Evolutionary conservation across 176 grass and related monocot species (phyloP), one percentile per base, ranked within the genome.

Genomic region (Poa pratensis): DNA sequence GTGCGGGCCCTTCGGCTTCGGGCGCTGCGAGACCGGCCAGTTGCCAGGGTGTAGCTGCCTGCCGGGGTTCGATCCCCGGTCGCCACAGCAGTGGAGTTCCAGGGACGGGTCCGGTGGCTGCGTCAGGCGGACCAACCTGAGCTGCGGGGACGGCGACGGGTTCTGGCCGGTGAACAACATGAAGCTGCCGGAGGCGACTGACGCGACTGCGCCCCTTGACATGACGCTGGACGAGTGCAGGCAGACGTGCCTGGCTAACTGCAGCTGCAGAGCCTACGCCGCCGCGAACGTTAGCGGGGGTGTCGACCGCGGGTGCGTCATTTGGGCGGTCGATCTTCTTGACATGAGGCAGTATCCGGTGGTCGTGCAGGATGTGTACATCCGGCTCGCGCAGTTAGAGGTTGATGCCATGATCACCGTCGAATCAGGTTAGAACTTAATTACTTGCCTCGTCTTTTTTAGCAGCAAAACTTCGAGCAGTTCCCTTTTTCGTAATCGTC

Each of bases 251-350:
- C 61, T 64, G 19, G 9, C 17, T 1, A 75, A 84, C 16, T 92
- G 90, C 80, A 65, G 80, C 53, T 92, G 90, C 80, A 59, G 58
- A 26, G 87, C 90, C 35, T 92, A 87, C 72, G 90, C 90, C 3
- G 64, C 82, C 1, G 74, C 63, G 1, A 72, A 80, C 72, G 52
- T 89, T 22, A 88, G 81, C 58, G 78, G 71, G 1, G 86, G 78
- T 0, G 69, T 20, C 48, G 75, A 8, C 58, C 54, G 69, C 61
- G 84, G 75, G 3, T 92, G 90, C 42, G 68, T 84, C 55, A 72
- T 80, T 23, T 92, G 90, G 90, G 69, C 61, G 28, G 87, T 68
- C 43, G 90, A 89, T 35, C 87, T 92, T 69, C 1, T 92, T 10
- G 90, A 92, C 75, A 83, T 92, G 75, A 75, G 87, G 78, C n/a